These are phyloP conservation scores for Selaginella moellendorffii DNA, from an alignment of 75 land plant species.

Conservation along the genomic window DNA sequence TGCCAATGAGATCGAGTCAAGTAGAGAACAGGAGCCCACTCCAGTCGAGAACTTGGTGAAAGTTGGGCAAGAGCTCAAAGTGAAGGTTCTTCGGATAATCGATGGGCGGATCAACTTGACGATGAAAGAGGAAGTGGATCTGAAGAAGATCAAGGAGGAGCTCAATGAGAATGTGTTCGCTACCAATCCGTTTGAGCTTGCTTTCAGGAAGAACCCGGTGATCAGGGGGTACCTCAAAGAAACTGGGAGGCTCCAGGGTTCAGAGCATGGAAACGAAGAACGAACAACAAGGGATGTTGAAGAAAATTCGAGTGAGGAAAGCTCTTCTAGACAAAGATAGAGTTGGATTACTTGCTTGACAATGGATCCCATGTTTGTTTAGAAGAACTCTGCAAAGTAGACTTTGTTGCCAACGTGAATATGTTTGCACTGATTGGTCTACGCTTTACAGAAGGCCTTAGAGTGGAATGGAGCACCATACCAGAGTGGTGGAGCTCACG, in stretches of 20 bases:
- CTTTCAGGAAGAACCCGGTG: neutral
- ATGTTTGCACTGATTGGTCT: too few relatives aligned
- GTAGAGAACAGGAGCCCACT: neutral
- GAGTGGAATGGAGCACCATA: too few relatives aligned
- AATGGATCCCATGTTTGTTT: too few relatives aligned
- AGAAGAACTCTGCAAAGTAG: too few relatives aligned
- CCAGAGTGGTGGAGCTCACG: too few relatives aligned
- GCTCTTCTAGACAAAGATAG: too few relatives aligned
- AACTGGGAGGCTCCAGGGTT: neutral
- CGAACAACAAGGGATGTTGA: too few relatives aligned
- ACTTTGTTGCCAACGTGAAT: too few relatives aligned
- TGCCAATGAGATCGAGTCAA: neutral
- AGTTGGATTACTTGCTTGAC: too few relatives aligned
- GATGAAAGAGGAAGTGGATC: neutral
- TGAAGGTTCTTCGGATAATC: neutral
- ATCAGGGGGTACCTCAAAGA: neutral
- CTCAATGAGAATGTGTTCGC: neutral
- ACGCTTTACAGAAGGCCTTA: too few relatives aligned
- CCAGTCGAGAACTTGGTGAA: neutral
- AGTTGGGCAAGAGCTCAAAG: conserved; percentile 7
- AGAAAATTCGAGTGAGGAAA: too few relatives aligned
- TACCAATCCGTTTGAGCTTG: neutral
- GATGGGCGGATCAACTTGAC: neutral
- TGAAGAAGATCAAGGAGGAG: neutral
- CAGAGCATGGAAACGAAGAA: too few relatives aligned